Conservation (phyloP, 2,329 filamentous ascomycete species). For the Colletotrichum cereale region DNA sequence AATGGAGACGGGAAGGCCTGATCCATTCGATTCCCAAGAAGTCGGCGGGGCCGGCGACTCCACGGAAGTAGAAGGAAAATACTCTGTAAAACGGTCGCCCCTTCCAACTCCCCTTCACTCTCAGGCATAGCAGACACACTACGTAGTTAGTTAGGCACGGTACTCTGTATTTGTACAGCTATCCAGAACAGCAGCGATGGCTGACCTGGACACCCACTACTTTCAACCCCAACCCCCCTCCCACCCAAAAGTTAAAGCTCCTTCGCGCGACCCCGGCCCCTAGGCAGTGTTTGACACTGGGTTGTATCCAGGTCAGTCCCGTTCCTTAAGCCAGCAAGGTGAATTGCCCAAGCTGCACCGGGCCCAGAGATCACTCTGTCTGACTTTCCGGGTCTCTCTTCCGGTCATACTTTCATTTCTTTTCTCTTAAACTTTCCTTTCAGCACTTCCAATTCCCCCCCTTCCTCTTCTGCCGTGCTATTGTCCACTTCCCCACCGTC, state of each 20-base stretch:
- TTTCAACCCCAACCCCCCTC: too few relatives aligned
- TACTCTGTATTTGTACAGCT: neutral
- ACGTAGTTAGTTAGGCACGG: neutral
- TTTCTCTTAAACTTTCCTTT: slow-evolving; percentile 11
- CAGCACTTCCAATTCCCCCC: neutral
- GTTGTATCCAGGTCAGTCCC: slow-evolving; percentile 22
- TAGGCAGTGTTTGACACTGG: slow-evolving; percentile 14
- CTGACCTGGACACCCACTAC: slow-evolving; percentile 18
- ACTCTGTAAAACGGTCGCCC: neutral
- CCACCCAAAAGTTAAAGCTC: slow-evolving; percentile 27
- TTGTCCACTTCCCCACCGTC: neutral
- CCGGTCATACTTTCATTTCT: slow-evolving; percentile 3
- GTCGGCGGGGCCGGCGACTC: neutral
- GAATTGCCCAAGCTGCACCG: slow-evolving; percentile 13
- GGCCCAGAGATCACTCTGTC: slow-evolving; percentile 24
- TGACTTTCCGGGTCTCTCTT: slow-evolving; percentile 3
- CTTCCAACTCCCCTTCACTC: slow-evolving; percentile 8
- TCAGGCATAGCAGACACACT: neutral
- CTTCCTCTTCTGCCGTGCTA: slow-evolving; percentile 6
- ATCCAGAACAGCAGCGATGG: slow-evolving; percentile 28
- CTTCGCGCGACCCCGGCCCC: slow-evolving; percentile 3
- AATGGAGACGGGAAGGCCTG: neutral
- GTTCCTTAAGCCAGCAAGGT: slow-evolving; percentile 12
- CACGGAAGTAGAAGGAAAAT: neutral
- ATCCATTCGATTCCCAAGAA: neutral